Conservation (phyloP, 2,329 filamentous ascomycete species). For the Monosporascus sp. region DNA sequence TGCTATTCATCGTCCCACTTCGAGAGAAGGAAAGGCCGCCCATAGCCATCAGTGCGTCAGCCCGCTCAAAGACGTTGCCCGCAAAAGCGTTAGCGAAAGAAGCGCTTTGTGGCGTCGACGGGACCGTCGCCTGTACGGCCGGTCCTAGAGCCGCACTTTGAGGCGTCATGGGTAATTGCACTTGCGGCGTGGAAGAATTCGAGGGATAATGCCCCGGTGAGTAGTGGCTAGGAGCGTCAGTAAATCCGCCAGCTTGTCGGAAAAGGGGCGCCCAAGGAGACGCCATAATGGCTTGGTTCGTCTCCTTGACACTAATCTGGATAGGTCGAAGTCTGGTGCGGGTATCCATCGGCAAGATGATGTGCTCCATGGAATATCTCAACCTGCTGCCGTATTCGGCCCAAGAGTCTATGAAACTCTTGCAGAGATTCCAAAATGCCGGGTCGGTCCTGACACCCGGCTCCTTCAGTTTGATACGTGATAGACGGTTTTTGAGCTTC, state of each 20-base stretch:
- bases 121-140: slow-evolving; percentile 83
- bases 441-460: slow-evolving; percentile 63
- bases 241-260: slow-evolving; percentile 23
- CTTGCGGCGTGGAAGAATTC: slow-evolving; percentile 24
- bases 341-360: slow-evolving; percentile 59
- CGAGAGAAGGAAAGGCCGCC: slow-evolving; percentile 54
- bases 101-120: slow-evolving; percentile 58
- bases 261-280: slow-evolving; percentile 51
- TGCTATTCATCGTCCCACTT: slow-evolving; percentile 36
- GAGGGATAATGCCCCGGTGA: slow-evolving; percentile 28
- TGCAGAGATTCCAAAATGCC: slow-evolving; percentile 65
- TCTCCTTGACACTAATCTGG: slow-evolving; percentile 78
- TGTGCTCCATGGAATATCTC: slow-evolving; percentile 46
- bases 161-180: slow-evolving; percentile 71
- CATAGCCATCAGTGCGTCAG: slow-evolving; percentile 51
- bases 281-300: slow-evolving; percentile 61
- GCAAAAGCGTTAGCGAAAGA: slow-evolving; percentile 51
- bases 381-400: slow-evolving; percentile 58
- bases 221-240: slow-evolving; percentile 16
- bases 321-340: slow-evolving; percentile 71
- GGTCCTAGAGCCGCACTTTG: slow-evolving; percentile 84
- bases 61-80: slow-evolving; percentile 55
- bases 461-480: slow-evolving; percentile 78
- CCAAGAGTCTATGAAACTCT: slow-evolving; percentile 67
- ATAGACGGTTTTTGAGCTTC: slow-evolving; percentile 65